Conservation (phyloP, 2,329 filamentous ascomycete genomes). For the Venturia nashicola region DNA sequence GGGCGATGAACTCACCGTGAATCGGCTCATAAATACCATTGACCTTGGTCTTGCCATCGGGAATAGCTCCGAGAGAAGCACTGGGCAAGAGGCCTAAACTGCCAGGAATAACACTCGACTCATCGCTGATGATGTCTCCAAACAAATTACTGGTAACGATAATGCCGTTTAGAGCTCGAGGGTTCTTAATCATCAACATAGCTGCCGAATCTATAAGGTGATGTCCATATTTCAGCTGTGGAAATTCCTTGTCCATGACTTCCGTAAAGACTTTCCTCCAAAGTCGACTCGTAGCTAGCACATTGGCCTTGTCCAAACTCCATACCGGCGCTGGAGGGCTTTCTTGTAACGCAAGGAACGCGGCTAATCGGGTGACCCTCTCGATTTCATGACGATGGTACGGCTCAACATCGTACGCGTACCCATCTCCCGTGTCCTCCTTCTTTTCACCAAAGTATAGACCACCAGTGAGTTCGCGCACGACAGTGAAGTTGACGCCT, state of each 20-base stretch:
- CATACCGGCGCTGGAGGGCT: constrained; percentile 67
- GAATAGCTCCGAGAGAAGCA: constrained; percentile 75
- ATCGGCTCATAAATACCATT: constrained; percentile 98
- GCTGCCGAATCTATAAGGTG: constrained; percentile 94
- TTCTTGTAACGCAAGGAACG: constrained; percentile 64
- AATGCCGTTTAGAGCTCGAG: constrained; percentile 74
- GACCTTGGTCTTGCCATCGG: constrained; percentile 70
- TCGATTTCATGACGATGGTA: constrained; percentile 80
- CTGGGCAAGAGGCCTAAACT: constrained; percentile 79
- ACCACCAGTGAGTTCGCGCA: constrained; percentile 82
- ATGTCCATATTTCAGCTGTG: constrained; percentile 69
- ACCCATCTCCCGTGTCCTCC: constrained; percentile 64
- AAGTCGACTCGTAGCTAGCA: constrained; percentile 76
- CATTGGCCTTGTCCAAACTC: constrained; percentile 93
- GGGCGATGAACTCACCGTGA: constrained; percentile 53
- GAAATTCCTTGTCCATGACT: constrained; percentile 79
- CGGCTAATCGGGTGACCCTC: constrained; percentile 73
- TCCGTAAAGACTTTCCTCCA: constrained; percentile 83
- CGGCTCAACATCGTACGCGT: constrained; percentile 72
- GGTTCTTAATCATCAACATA: constrained; percentile 96
- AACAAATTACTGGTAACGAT: constrained; percentile 90
- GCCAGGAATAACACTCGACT: constrained; percentile 88
- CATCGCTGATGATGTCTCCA: constrained; percentile 91
- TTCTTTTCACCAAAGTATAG: constrained; percentile 91
- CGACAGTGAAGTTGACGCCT: constrained; percentile 83